Evolutionary conservation across 352 stramenopile genomes (phyloP), one percentile per base, ranked within the genome.

Genomic region (Pythium pyrilobum): DNA sequence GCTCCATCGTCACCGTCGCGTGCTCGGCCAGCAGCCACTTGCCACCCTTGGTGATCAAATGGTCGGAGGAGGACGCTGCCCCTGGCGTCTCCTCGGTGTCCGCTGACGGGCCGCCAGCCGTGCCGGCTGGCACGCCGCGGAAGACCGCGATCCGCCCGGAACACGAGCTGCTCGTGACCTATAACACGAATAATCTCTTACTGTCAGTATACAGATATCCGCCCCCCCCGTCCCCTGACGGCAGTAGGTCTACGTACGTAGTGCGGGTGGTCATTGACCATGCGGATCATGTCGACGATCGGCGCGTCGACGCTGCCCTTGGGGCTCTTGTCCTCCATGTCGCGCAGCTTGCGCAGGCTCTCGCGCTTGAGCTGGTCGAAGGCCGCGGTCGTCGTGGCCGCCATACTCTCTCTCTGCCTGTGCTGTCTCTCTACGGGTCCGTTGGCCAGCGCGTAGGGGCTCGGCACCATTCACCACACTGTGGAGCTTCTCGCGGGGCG

Each of bases 161-260:
- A 62, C 90, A 97, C 16, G 84, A 96, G 64, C 83, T 96, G 36
- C 87, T 97, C 1, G 88, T 97, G 47, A 96, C 83, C 83, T 93
- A 31, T 27, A 48, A 7, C 49, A 3, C 28, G 5, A 10, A 2
- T 25, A 24, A 21, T 21, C 13, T 24, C 15, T 5, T 5, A 18
- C 16, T 43, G 16, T n/a, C n/a, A n/a, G n/a, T n/a, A n/a, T n/a
- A n/a, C n/a, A n/a, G n/a, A n/a, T n/a, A n/a, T n/a, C n/a, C n/a
- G n/a, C n/a, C n/a, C n/a, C n/a, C n/a, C 16, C 12, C 34, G 34
- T n/a, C 5, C 6, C 12, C 34, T 15, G 20, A 21, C 34, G 13
- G 34, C 34, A 7, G 28, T 15, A 36, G 10, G 18, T 24, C 5
- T n/a, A 67, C 79, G 55, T 55, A 93, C 83, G 49, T 92, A 96